phyloP scores from a whole-genome alignment of 305 asterid species.

The Fraxinus velutina region DNA sequence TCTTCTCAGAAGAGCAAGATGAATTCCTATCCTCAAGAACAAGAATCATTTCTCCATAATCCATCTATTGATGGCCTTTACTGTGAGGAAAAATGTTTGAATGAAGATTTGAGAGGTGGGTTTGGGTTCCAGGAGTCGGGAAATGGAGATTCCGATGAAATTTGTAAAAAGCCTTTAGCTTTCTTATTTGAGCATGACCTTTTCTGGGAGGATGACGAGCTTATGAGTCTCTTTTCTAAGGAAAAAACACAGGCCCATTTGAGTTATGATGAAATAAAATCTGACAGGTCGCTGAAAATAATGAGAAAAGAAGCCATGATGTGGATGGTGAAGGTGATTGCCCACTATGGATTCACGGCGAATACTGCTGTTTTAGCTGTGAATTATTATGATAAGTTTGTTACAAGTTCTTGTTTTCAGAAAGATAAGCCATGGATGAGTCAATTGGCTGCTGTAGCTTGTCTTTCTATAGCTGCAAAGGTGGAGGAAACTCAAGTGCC shows the following conservation, averaged over 20 bases:
- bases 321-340: constrained; percentile 70
- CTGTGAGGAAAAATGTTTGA: constrained; percentile 65
- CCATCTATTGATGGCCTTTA: constrained; percentile 61
- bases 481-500: constrained; percentile 87
- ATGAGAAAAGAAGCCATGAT: constrained; percentile 56
- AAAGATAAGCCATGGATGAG: constrained; percentile 90
- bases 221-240: constrained; percentile 46
- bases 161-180: constrained; percentile 34
- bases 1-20: not conserved
- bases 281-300: constrained; percentile 38
- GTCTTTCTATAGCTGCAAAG: constrained; percentile 83
- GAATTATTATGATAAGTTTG: constrained; percentile 60
- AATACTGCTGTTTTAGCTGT: constrained; percentile 64
- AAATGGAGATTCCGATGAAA: constrained; percentile 27
- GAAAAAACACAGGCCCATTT: constrained; percentile 44
- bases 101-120: constrained; percentile 38
- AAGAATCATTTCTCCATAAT: constrained; percentile 41
- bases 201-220: constrained; percentile 80
- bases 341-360: constrained; percentile 55
- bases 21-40: constrained; percentile 30
- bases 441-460: constrained; percentile 83
- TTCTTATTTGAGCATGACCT: constrained; percentile 56
- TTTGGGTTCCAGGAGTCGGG: constrained; percentile 31
- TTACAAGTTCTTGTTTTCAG: constrained; percentile 54
- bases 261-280: constrained; percentile 19